A percentile compares a stretch with the other conserved stretches of the same genome.
Evolutionary conservation across 2,329 filamentous ascomycete species (phyloP).

Genomic region (Aspergillus sojae): DNA sequence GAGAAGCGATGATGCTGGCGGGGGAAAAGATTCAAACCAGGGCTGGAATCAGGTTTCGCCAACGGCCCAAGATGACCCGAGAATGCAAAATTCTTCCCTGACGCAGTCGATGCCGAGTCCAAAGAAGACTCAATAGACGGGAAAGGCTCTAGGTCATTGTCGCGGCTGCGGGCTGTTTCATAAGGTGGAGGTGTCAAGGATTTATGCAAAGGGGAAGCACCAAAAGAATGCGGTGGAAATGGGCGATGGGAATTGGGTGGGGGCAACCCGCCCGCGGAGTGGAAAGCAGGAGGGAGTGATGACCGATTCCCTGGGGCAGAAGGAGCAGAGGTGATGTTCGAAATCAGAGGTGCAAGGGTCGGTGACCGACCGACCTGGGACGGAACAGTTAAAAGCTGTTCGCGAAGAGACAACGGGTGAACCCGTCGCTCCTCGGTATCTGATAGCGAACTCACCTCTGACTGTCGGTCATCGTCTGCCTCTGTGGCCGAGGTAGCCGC

Average conservation of each 20-base stretch:
- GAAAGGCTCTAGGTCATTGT: slow-evolving; percentile 74
- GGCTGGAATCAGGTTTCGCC: slow-evolving; percentile 66
- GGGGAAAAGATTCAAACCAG: slow-evolving; percentile 47
- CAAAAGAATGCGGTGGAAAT: slow-evolving; percentile 62
- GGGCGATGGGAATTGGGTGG: slow-evolving; percentile 41
- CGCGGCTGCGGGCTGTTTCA: slow-evolving; percentile 51
- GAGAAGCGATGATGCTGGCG: slow-evolving; percentile 46
- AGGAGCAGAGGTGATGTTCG: slow-evolving; percentile 42
- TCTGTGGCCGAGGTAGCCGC: slow-evolving; percentile 91
- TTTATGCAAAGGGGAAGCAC: slow-evolving; percentile 88
- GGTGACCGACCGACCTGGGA: slow-evolving; percentile 44
- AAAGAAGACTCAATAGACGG: slow-evolving; percentile 83
- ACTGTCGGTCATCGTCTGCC: slow-evolving; percentile 78
- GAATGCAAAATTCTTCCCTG: slow-evolving; percentile 72
- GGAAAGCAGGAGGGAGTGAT: slow-evolving; percentile 63
- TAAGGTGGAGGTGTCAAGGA: slow-evolving; percentile 82
- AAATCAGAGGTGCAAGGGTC: slow-evolving; percentile 42
- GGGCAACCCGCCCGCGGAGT: slow-evolving; percentile 50
- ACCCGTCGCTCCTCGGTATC: background rate
- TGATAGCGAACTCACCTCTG: slow-evolving; percentile 67
- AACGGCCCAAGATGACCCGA: slow-evolving; percentile 66
- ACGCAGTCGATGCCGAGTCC: slow-evolving; percentile 53
- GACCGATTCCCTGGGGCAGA: slow-evolving; percentile 54
- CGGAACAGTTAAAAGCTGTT: slow-evolving; percentile 19
- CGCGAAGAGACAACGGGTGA: slow-evolving; percentile 1